Base-by-base conservation (phyloP, 768 basidiomycete species). In the Suillus weaverae region DNA sequence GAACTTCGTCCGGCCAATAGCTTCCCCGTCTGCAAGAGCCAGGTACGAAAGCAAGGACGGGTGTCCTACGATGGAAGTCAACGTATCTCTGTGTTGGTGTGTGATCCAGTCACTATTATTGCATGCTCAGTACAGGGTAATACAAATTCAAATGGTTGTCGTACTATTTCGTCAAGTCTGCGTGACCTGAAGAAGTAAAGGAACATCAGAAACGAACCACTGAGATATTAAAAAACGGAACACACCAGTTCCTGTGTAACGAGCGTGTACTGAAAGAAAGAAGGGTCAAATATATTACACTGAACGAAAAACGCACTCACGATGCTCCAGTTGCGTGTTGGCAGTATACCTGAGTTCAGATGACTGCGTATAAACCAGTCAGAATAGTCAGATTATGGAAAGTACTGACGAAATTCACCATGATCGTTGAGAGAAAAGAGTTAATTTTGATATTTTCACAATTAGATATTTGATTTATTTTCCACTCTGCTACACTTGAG, bases 31-130 rank as follows among this genome's bases (percentile, higher is more conserved):
- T 16, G 96, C 96, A 71, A 99, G 88, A 1, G 95, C 89, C 54
- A 98, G 82, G 74, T 91, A 99, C 2, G 93, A 93, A 16, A 88
- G 81, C 63, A 99, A 79, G 0, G 92, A 84, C 4, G 94, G 85
- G 75, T 99, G 97, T 2, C 97, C 95, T 53, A 95, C 88, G 67
- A 99, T 95, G 10, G 96, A 91, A 30, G 96, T 81, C 66, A 94
- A 80, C n/a, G 95, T 96, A 76, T 99, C 97, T 48, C 97, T 89
- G 79, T 98, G 96, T 73, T 98, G 97, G 78, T 98, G 94, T 8
- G 95, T 97, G 54, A 97, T 78, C 97, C 97, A 99, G 74, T 99
- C 97, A 78, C 97, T 99, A 36, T 16, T 98, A 36, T 22, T 9
- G 72, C 3, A 5, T 61, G 64, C 38, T 44, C 22, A 69, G 72